These are phyloP conservation scores for Calocybe indica DNA, from an alignment of 768 basidiomycete species.

Conservation along the genomic window DNA sequence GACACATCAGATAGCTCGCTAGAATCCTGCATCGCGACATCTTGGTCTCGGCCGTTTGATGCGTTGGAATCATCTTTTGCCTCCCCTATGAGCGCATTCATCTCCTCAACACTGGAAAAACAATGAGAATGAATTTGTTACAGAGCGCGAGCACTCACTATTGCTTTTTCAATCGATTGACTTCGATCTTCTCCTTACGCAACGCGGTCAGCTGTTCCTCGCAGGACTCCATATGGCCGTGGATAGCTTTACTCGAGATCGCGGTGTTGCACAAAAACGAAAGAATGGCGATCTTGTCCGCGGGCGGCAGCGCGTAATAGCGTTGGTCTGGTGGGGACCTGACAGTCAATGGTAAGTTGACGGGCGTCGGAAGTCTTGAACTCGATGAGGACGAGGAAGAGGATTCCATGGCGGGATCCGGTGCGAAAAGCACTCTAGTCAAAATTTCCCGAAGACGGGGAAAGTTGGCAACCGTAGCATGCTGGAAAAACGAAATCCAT, in stretches of 20 bases:
- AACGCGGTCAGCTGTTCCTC: conserved; percentile 88
- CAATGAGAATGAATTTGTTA: conserved; percentile 1
- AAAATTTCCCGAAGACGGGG: conserved; percentile 68
- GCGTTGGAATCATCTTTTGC: conserved; percentile 40
- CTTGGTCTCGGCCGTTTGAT: conserved; percentile 47
- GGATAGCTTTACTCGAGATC: conserved; percentile 84
- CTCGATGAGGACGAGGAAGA: conserved; percentile 36
- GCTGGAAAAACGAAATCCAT: conserved; percentile 33
- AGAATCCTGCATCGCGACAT: conserved; percentile 54
- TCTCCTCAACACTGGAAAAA: conserved; percentile 60
- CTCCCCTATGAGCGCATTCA: conserved; percentile 57
- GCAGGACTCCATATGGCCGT: conserved; percentile 84
- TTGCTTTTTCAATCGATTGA: conserved; percentile 85
- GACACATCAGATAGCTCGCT: conserved; percentile 75
- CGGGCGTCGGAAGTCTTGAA: conserved; percentile 44
- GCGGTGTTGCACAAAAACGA: conserved; percentile 87
- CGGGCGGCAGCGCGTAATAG: conserved; percentile 66
- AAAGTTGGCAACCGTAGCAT: conserved; percentile 67
- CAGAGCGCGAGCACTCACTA: conserved; percentile 49
- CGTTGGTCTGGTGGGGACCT: conserved; percentile 56
- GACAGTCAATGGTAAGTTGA: conserved; percentile 30
- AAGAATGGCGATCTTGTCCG: conserved; percentile 81
- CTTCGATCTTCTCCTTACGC: conserved; percentile 92
- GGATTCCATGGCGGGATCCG: conserved; percentile 42
- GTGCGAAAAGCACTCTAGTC: conserved; percentile 67